Evolutionary conservation across 106 monocot genomes (phyloP), one percentile per base, ranked within the genome.

Genomic region (Posidonia australis): DNA sequence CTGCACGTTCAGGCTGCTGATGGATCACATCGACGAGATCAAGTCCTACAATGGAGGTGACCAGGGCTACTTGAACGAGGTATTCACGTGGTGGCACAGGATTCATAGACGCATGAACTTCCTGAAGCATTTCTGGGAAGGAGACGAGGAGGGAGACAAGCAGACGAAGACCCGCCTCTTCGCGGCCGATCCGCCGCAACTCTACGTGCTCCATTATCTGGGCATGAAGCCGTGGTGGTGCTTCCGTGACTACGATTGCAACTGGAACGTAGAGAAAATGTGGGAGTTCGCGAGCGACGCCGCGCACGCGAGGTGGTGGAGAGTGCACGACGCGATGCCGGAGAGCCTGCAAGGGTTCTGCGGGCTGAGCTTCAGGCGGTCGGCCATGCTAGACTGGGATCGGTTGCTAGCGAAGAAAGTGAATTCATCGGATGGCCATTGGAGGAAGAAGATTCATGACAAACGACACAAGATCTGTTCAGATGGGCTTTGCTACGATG

Each of bases 31-130:
- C 9, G 74, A 84, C 32, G 83, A 84, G 62, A 81, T 84, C 26
- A 46, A 70, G 19, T 88, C 88, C 1, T 88, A 88, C 51, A 88
- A 84, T 29, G 88, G 88, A 1, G 88, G 88, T 0, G 88, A 88
- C 58, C 88, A 88, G 62, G 88, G 88, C 0, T 88, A 88, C 62
- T 49, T 88, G 60, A 88, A 88, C 51, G 83, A 88, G 73, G 81
- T 88, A n/a, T 88, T 84, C 48, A 88, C 88, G 16, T 88, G 88
- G 88, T 88, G 88, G 88, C 83, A 88, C 59, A 60, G 84, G 4
- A 78, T 88, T 46, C 88, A 81, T 3, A 84, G 55, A 61, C 78
- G 74, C 44, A 88, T 84, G 84, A 88, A 88, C 64, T 88, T 84
- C 58, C 58, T 88, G 56, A 88, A 88, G 68, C 83, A 88, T 58